Evolutionary conservation across 805 yeast genomes (phyloP).

Genomic region (Metschnikowia dekortorum): DNA sequence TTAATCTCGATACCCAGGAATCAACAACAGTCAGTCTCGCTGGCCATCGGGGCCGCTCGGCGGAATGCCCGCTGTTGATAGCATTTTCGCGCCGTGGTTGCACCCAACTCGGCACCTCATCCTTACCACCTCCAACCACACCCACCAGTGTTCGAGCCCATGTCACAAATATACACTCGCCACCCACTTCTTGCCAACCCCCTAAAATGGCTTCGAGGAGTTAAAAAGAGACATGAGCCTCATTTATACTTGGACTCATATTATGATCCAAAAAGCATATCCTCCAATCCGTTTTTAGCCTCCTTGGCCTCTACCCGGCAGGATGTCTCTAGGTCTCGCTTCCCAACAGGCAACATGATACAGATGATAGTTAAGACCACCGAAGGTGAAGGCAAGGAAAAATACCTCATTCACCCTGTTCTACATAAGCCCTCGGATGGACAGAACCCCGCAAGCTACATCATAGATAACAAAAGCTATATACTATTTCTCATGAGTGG

Average conservation of each 20-base stretch:
- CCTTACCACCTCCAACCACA: background rate
- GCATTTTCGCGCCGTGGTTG: background rate
- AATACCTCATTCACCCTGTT: conserved; percentile 16
- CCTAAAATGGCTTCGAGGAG: conserved; percentile 21
- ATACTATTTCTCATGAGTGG: conserved; percentile 16
- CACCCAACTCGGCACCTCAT: background rate
- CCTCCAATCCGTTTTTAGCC: conserved; percentile 27
- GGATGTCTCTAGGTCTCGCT: conserved; percentile 21
- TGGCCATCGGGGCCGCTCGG: too few species aligned
- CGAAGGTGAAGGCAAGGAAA: background rate
- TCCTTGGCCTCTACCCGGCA: conserved; percentile 22
- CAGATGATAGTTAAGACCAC: conserved; percentile 14
- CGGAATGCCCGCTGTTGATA: background rate
- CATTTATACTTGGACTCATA: conserved; percentile 16
- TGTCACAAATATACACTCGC: conserved; percentile 6
- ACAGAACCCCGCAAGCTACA: conserved; percentile 23
- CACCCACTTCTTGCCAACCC: conserved; percentile 34
- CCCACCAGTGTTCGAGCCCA: background rate
- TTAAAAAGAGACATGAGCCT: conserved; percentile 19
- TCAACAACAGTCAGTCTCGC: background rate
- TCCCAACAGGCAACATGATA: conserved; percentile 27
- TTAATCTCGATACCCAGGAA: background rate
- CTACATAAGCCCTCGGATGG: conserved; percentile 13
- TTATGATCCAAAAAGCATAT: conserved; percentile 17
- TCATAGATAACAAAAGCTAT: conserved; percentile 21